Evolutionary conservation across 2,329 filamentous ascomycete species (phyloP), one percentile per base, ranked within the genome.

Genomic region (Penicillium fuscoglaucum): DNA sequence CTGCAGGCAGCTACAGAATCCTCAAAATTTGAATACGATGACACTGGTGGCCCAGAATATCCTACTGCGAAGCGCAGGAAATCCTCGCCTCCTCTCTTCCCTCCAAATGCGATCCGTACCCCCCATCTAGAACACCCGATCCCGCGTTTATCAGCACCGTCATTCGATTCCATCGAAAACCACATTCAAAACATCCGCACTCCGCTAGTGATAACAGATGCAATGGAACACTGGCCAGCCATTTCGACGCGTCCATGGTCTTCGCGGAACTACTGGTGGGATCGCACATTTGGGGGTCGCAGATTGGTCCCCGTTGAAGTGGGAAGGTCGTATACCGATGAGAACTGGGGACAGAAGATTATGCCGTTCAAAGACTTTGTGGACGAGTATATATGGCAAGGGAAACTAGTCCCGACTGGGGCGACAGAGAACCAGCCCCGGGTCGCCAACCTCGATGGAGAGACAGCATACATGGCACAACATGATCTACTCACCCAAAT

Each of bases 401-500:
- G 56, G 24, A 58, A 65, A 31, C 33, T 45, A 21, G 29, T 19
- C 33, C 52, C 17, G 45, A 39, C 54, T 13, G 39, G 37, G 15
- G 48, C 50, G 4, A 40, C 54, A 10, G 52, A 59, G 46, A 52
- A 55, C 43, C 28, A 63, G 12, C 10, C 21, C 15, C 46, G 35
- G 17, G 17, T 28, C 10, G 31, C 12, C 10, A 57, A 56, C 10
- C 56, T 67, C 53, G 62, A 68, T 6, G 60, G 51, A 1, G 68
- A 75, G 43, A 86, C 82, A 12, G 91, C 88, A 13, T 99, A 99
- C 72, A 85, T 99, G 45, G 95, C 95, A 9, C 95, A 99, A 71
- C 91, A 98, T 76, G 87, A 93, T 65, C 83, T 99, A 37, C 88
- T 98, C 67, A 76, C 82, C 0, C 95, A 98, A 71, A 88, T 99